These are phyloP conservation scores for Ganoderma leucocontextum DNA, from an alignment of 1,284 basidiomycete genomes.

Conservation along the genomic window DNA sequence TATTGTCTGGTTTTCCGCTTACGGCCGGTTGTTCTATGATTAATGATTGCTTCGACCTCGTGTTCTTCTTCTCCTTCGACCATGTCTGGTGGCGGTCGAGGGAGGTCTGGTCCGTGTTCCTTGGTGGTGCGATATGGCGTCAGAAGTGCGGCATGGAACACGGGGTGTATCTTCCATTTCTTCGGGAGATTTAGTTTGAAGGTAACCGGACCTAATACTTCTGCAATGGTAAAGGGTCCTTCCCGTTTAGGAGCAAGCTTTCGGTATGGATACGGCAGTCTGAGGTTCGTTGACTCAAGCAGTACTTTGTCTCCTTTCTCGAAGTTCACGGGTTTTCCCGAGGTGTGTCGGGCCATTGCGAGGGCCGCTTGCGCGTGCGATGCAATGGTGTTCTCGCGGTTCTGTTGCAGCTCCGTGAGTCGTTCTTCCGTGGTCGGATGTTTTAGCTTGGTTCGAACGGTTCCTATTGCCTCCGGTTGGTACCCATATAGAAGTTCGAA, in stretches of 20 bases:
- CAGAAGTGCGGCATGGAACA: constrained; percentile 11
- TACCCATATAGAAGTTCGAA: background rate
- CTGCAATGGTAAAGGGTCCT: constrained; percentile 12
- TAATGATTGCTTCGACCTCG: constrained; percentile 21
- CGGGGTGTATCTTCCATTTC: constrained; percentile 25
- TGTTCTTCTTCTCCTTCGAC: constrained; percentile 9
- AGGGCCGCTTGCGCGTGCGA: background rate
- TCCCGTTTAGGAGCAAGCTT: constrained; percentile 13
- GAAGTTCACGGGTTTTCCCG: background rate
- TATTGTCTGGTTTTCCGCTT: background rate
- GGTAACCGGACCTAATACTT: constrained; percentile 8
- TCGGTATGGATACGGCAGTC: constrained; percentile 3
- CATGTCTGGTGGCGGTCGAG: background rate
- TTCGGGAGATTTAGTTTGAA: constrained; percentile 9
- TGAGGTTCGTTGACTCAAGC: constrained; percentile 13
- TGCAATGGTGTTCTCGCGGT: constrained; percentile 2
- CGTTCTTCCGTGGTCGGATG: constrained; percentile 8
- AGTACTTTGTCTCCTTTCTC: constrained; percentile 19
- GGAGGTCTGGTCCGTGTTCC: constrained; percentile 11
- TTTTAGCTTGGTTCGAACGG: background rate
- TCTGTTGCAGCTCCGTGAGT: background rate
- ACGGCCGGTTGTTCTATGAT: background rate
- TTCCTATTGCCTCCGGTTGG: constrained; percentile 1
- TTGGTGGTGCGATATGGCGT: constrained; percentile 10
- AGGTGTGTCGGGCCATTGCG: constrained; percentile 1